Percentiles rank a stretch among this genome's conserved stretches.
phyloP scores from a whole-genome alignment of 352 stramenopile species.

The Phytophthora melonis region DNA sequence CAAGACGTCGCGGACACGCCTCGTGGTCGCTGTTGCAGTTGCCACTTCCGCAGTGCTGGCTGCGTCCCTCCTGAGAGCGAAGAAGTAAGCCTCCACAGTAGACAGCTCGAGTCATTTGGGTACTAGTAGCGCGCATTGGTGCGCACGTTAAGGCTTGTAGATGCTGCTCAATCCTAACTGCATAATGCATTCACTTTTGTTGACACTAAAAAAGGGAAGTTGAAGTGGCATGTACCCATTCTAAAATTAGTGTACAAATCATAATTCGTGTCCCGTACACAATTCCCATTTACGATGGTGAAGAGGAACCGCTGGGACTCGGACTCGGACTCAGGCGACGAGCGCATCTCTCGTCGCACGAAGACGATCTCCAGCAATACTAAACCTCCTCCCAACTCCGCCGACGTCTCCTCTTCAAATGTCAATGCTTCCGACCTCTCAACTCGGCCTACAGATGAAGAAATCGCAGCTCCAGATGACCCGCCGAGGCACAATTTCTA shows the following conservation, averaged over 20 bases:
- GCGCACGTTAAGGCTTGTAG: neutral
- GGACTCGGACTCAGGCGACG: slow-evolving; percentile 64
- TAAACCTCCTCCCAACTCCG: neutral
- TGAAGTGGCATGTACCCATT: neutral
- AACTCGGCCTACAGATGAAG: slow-evolving; percentile 5
- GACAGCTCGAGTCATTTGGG: neutral
- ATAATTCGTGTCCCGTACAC: neutral
- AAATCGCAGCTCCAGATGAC: slow-evolving; percentile 12
- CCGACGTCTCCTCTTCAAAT: slow-evolving; percentile 11
- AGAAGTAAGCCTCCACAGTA: slow-evolving; percentile 6
- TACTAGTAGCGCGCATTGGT: neutral
- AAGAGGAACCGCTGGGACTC: slow-evolving; percentile 83
- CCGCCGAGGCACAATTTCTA: slow-evolving; percentile 73
- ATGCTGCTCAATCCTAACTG: too few relatives aligned
- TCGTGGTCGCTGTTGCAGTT: slow-evolving; percentile 22
- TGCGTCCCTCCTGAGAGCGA: slow-evolving; percentile 17
- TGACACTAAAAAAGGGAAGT: neutral
- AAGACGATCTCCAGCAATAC: neutral
- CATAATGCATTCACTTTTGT: too few relatives aligned
- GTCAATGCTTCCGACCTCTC: neutral
- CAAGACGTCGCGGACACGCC: slow-evolving; percentile 24
- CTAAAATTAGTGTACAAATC: neutral
- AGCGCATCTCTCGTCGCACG: slow-evolving; percentile 24
- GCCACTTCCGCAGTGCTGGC: slow-evolving; percentile 27
- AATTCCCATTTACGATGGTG: slow-evolving; percentile 16